Evolutionary conservation across 2,329 filamentous ascomycete genomes (phyloP), one percentile per base, ranked within the genome.

Genomic region (Xylariales sp.): DNA sequence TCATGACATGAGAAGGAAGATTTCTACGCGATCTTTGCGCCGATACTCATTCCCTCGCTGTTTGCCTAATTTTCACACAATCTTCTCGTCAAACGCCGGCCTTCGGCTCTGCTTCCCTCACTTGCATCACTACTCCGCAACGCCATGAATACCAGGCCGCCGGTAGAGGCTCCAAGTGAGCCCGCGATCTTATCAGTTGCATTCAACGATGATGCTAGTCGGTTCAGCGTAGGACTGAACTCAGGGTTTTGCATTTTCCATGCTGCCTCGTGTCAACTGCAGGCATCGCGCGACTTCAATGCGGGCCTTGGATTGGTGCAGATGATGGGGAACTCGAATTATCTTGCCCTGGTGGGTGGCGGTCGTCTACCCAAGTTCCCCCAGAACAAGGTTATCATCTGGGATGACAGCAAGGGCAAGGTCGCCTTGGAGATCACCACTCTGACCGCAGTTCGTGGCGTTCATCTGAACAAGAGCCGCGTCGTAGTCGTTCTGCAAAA

Each of bases 351-450:
- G 8, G 88, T 96, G 39, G 90, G 90, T 46, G 91, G 91, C 50
- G 89, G 93, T 33, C 85, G 78, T 51, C 80, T 82, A 42, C 88
- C 90, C 37, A 91, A 91, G 55, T 93, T 88, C 52, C 82, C 88
- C 12, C 84, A 85, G 56, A 94, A 90, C 63, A 95, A 94, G 71
- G 87, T 90, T 33, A 81, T 94, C 47, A 86, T 97, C 51, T 97
- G 90, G 90, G 90, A 98, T 60, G 88, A 95, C 53, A 74, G 79
- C 43, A 86, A 85, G 48, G 80, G 84, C 44, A 85, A 83, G 47
- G 63, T 70, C 7, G 80, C 83, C 6, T 73, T 87, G 12, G 84
- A 90, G 45, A 85, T 97, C 51, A 84, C 91, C 40, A 83, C 90
- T 44, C 77, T 87, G 41, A 89, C 87, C 15, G 79, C 85, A 2